A percentile compares a stretch with the other conserved stretches of the same genome.
Evolutionary conservation across 2,329 filamentous ascomycete species (phyloP).

Genomic region (Fonsecaea erecta): DNA sequence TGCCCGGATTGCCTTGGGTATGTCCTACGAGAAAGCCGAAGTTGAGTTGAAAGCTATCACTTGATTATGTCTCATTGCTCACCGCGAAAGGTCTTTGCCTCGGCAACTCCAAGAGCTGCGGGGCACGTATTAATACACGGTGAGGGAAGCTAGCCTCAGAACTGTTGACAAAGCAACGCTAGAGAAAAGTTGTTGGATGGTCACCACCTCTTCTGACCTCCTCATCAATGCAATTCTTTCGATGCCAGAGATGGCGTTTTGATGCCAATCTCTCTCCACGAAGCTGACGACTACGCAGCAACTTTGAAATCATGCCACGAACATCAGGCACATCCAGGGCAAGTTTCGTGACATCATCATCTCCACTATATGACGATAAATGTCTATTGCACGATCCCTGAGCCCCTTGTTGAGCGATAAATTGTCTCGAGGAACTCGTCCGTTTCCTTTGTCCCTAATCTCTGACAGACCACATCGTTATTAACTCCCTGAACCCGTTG

Average conservation of each 20-base stretch:
- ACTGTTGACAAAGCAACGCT: background rate
- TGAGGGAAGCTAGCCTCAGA: background rate
- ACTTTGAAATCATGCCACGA: background rate
- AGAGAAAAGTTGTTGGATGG: background rate
- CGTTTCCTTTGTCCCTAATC: background rate
- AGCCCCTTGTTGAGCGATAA: background rate
- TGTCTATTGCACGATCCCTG: background rate
- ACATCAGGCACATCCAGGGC: background rate
- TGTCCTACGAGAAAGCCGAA: background rate
- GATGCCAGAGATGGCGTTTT: background rate
- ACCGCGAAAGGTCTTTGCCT: background rate
- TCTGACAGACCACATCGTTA: background rate
- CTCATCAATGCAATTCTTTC: background rate
- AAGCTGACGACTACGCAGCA: background rate
- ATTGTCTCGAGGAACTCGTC: background rate
- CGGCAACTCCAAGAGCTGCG: background rate
- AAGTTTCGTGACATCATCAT: constrained; percentile 28
- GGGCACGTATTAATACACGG: background rate
- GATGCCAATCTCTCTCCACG: background rate
- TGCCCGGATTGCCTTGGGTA: background rate
- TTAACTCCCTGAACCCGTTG: background rate
- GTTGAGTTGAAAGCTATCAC: background rate
- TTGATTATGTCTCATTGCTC: background rate
- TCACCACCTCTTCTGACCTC: background rate
- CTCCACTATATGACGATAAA: constrained; percentile 23